Conservation (phyloP, 2,329 filamentous ascomycete genomes). For the Alternaria atra region DNA sequence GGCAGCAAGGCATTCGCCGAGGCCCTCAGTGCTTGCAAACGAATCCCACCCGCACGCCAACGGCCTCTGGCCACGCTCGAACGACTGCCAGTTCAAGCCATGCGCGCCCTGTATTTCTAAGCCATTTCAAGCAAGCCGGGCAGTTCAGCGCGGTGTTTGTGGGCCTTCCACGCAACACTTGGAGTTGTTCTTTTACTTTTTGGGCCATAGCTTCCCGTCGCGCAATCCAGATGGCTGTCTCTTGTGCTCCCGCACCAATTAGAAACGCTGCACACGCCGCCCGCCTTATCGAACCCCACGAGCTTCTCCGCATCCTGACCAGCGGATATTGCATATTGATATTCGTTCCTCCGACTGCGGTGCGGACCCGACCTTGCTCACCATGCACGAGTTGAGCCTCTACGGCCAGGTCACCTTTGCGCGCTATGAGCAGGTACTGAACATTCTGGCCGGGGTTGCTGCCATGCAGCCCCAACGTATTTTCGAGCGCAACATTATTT, state of each 20-base stretch:
- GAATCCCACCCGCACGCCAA: conserved; percentile 9
- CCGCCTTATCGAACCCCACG: conserved; percentile 41
- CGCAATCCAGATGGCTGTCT: conserved; percentile 20
- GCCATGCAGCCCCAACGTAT: conserved; percentile 67
- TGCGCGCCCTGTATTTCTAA: conserved; percentile 22
- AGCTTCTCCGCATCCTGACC: conserved; percentile 31
- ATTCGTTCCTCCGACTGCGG: conserved; percentile 20
- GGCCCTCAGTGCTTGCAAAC: conserved; percentile 15
- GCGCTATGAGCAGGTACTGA: conserved; percentile 68
- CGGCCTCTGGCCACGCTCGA: conserved; percentile 34
- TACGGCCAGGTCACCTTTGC: conserved; percentile 66
- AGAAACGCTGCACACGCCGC: conserved; percentile 17
- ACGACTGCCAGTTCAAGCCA: conserved; percentile 24
- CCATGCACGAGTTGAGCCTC: conserved; percentile 70
- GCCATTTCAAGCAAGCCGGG: conserved; percentile 17
- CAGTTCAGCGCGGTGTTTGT: conserved; percentile 16
- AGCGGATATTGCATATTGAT: conserved; percentile 40
- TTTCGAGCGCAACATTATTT: conserved; percentile 66
- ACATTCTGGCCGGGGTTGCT: conserved; percentile 68
- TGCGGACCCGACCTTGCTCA: conserved; percentile 24
- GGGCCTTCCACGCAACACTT: conserved; percentile 27
- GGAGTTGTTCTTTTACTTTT: conserved; percentile 24
- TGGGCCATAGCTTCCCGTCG: conserved; percentile 32
- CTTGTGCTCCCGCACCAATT: conserved; percentile 34
- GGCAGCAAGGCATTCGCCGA: conserved; percentile 28